Evolutionary conservation across 106 monocot species (phyloP), one percentile per base, ranked within the genome.

Genomic region (Allium fistulosum): DNA sequence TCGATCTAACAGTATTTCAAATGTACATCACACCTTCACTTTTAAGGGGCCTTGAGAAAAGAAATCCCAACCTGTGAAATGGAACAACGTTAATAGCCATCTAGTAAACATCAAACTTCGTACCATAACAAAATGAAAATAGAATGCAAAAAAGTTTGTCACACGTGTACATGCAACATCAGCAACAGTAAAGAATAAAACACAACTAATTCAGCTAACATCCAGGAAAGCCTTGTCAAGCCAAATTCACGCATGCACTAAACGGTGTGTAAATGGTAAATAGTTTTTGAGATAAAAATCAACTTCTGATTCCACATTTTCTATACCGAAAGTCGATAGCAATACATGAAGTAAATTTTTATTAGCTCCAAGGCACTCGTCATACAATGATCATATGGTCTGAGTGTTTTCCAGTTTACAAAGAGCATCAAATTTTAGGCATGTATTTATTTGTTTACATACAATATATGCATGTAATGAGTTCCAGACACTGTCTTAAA

Each of bases 61-160:
- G 48, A 64, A 64, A 64, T 64, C 64, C 64, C 64, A 64, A 48
- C 48, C 64, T 64, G 64, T 11, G 49, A 9, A 28, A 64, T 48
- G 48, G 22, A 64, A 2, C 5, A 64, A 37, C 46, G 46, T 13
- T 2, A 62, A 7, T 8, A 62, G 10, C 59, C 17, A 0, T 26
- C 59, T 18, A 59, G 17, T 59, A 59, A 59, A 17, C 59, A 17
- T 59, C 46, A 45, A 27, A 45, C 12, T 8, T 12, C 10, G 26
- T 11, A 62, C 10, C 37, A 62, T 9, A 59, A 18, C 13, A 9
- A 14, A 11, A 45, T 8, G 12, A 62, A 27, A 62, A 45, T 37
- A 15, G 12, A 45, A 8, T 46, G 45, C 62, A 46, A 10, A 62
- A 8, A 8, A 10, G 59, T 59, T 17, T 16, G n/a, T 9, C 17